phyloP scores from a whole-genome alignment of 331 rosid species.

The Acacia concinna region DNA sequence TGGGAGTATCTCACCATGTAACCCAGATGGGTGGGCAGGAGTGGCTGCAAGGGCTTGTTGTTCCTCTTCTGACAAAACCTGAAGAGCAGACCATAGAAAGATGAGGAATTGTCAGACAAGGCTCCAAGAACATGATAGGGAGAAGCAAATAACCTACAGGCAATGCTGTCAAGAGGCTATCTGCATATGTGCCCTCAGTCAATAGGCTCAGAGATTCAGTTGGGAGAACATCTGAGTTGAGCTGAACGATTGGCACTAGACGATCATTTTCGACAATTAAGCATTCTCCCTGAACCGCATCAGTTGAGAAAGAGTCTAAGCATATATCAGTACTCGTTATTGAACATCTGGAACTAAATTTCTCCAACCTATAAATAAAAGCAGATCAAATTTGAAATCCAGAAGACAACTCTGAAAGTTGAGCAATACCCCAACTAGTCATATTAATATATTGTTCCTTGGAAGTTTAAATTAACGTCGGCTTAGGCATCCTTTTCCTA shows the following conservation, averaged over 20 bases:
- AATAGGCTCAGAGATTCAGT: conserved; percentile 65
- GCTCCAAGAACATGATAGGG: neutral
- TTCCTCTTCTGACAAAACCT: conserved; percentile 88
- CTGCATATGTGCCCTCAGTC: conserved; percentile 63
- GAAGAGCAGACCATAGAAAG: conserved; percentile 24
- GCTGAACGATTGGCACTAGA: conserved; percentile 54
- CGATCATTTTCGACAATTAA: conserved; percentile 51
- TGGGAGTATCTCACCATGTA: conserved; percentile 63
- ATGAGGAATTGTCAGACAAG: conserved; percentile 33
- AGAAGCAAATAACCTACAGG: conserved; percentile 55
- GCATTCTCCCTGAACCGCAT: conserved; percentile 48
- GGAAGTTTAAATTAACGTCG: neutral
- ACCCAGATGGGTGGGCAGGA: conserved; percentile 86
- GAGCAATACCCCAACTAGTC: neutral
- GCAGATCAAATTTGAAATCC: neutral
- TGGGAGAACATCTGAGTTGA: conserved; percentile 57
- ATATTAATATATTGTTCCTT: neutral
- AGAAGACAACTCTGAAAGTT: neutral
- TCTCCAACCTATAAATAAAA: conserved; percentile 45
- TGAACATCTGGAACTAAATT: conserved; percentile 65
- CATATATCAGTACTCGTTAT: conserved; percentile 63
- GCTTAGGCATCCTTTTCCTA: neutral
- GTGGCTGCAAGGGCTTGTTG: conserved; percentile 85
- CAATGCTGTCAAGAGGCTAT: conserved; percentile 70
- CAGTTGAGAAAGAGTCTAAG: conserved; percentile 44